Evolutionary conservation across 768 basidiomycete species (phyloP).

Genomic region (Lentinula sp.): DNA sequence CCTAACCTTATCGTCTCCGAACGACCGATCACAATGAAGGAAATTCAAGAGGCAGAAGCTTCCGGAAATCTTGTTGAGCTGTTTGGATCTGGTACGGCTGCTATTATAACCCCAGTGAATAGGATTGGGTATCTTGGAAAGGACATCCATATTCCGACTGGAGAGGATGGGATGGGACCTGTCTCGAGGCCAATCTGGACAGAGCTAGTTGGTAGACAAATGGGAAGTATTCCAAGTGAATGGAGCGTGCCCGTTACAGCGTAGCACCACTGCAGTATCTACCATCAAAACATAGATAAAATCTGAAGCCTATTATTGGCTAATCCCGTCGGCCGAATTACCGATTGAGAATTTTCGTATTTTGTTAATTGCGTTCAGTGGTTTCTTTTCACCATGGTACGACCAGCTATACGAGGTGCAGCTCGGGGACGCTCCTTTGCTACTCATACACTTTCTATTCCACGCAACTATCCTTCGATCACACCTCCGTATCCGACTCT

Average conservation of each 20-base stretch:
- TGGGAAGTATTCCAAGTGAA: conserved; percentile 67
- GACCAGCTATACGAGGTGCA: not conserved
- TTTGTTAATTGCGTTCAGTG: not conserved
- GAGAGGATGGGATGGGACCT: conserved; percentile 73
- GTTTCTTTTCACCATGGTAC: not conserved
- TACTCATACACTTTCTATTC: conserved; percentile 27
- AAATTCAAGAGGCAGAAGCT: conserved; percentile 53
- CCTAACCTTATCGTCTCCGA: conserved; percentile 59
- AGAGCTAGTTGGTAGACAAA: conserved; percentile 76
- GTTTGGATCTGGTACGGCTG: conserved; percentile 83
- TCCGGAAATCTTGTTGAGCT: conserved; percentile 72
- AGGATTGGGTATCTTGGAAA: conserved; percentile 68
- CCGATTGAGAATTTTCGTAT: not conserved
- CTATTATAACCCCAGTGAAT: conserved; percentile 65
- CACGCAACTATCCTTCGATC: conserved; percentile 52
- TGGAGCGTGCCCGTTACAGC: conserved; percentile 61
- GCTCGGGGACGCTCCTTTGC: conserved; percentile 19
- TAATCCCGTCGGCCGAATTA: not conserved
- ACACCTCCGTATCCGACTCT: conserved; percentile 81
- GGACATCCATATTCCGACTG: conserved; percentile 59
- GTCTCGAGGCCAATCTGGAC: conserved; percentile 68
- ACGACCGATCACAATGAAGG: conserved; percentile 69
- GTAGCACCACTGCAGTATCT: conserved; percentile 10
- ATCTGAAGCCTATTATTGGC: not conserved
- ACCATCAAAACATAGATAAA: not conserved